Evolutionary conservation across 2,329 filamentous ascomycete genomes (phyloP).

Genomic region (Monascus ruber): DNA sequence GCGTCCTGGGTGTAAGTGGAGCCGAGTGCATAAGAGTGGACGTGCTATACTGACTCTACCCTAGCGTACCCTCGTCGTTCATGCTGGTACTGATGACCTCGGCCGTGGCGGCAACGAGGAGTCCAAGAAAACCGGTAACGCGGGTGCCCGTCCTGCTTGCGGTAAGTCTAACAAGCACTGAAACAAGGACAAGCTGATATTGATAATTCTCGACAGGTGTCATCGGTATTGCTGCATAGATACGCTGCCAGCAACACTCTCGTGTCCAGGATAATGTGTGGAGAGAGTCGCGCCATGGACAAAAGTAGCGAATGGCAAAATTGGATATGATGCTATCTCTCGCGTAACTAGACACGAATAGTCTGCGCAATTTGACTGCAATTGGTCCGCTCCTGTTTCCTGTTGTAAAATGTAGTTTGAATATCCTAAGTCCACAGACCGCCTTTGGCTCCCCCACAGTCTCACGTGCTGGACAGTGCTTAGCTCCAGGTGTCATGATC

Average conservation of each 20-base stretch:
- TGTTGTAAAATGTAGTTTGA: no score
- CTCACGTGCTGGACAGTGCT: no score
- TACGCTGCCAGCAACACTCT: constrained; percentile 5
- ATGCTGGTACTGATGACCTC: constrained; percentile 92
- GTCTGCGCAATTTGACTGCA: no score
- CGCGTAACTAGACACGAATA: no score
- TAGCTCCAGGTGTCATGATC: no score
- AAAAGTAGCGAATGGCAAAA: constrained; percentile 1
- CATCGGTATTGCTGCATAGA: constrained; percentile 74
- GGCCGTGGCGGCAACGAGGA: constrained; percentile 86
- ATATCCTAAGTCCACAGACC: no score
- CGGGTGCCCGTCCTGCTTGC: constrained; percentile 84
- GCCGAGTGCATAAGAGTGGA: no score
- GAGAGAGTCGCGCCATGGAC: constrained; percentile 8
- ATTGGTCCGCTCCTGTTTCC: no score
- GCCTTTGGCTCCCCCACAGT: no score
- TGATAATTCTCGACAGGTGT: constrained; percentile 46
- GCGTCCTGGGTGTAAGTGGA: constrained; percentile 70
- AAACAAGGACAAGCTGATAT: neutral
- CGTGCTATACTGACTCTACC: neutral
- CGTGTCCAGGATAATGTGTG: constrained; percentile 4
- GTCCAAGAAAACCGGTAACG: constrained; percentile 97
- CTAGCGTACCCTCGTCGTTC: constrained; percentile 86
- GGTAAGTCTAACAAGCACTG: constrained; percentile 44
- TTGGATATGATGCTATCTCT: no score